Conservation (phyloP, 1,139 yeast genomes). For the Saccharomycopsis phalli region DNA sequence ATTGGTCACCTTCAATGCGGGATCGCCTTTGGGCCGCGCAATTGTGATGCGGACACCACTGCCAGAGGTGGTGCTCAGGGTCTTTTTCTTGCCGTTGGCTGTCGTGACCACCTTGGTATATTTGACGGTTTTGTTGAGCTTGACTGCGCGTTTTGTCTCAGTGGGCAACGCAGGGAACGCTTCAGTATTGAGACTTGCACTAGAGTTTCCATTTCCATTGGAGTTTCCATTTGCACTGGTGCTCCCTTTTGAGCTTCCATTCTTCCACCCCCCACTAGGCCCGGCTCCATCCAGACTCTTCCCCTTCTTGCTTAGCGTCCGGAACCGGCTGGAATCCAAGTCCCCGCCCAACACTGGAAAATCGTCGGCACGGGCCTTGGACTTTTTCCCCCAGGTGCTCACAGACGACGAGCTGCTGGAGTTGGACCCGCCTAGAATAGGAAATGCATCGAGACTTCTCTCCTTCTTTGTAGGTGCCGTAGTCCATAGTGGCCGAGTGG, state of each 20-base stretch:
- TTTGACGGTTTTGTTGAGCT: constrained; percentile 29
- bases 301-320: background rate
- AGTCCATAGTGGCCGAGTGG: too few relatives aligned
- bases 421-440: background rate
- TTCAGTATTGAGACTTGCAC: constrained; percentile 27
- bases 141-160: constrained; percentile 32
- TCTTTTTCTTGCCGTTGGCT: constrained; percentile 1
- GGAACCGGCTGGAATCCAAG: background rate
- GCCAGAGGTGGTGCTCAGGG: background rate
- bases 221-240: background rate
- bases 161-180: constrained; percentile 47
- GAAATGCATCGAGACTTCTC: constrained; percentile 2
- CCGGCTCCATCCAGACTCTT: too few relatives aligned
- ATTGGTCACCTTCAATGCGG: constrained; percentile 5
- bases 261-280: too few relatives aligned
- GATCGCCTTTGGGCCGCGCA: constrained; percentile 1
- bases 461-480: background rate
- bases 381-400: constrained; percentile 1
- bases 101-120: constrained; percentile 8
- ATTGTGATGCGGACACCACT: constrained; percentile 9
- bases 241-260: too few relatives aligned
- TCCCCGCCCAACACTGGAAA: constrained; percentile 4
- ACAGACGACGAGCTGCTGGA: background rate
- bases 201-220: constrained; percentile 4
- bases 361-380: background rate